Conservation (phyloP, 1,284 basidiomycete genomes). For the Dichomitus squalens region DNA sequence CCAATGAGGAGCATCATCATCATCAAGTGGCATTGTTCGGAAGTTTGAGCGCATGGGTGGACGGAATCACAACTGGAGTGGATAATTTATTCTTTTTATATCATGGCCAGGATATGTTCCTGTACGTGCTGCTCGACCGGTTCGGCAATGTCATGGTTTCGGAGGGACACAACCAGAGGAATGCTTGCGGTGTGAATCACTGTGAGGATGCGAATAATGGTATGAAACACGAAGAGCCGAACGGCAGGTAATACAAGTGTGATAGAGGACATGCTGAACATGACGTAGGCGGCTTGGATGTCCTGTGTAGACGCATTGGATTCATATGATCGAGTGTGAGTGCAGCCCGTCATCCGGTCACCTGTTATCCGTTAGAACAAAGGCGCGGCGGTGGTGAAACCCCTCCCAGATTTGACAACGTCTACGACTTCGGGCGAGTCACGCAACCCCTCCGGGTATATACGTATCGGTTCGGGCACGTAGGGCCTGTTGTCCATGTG, state of each 20-base stretch:
- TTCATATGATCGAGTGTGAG: background rate
- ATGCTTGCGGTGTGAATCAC: no score
- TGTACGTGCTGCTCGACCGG: background rate
- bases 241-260: no score
- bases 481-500: conserved; percentile 1
- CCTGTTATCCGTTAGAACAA: background rate
- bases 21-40: background rate
- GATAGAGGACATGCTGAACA: no score
- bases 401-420: background rate
- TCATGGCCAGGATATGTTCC: background rate
- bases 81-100: background rate
- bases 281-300: no score
- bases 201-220: no score
- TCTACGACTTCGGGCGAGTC: background rate
- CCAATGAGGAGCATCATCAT: background rate
- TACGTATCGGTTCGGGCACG: background rate
- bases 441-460: background rate
- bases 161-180: no score
- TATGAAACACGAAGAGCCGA: no score
- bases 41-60: background rate
- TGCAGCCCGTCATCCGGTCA: background rate
- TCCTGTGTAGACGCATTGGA: no score
- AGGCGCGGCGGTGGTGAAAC: background rate
- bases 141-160: background rate
- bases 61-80: background rate